phyloP scores from a whole-genome alignment of 2,329 filamentous ascomycete species.

The Aspergillus novoparasiticus region DNA sequence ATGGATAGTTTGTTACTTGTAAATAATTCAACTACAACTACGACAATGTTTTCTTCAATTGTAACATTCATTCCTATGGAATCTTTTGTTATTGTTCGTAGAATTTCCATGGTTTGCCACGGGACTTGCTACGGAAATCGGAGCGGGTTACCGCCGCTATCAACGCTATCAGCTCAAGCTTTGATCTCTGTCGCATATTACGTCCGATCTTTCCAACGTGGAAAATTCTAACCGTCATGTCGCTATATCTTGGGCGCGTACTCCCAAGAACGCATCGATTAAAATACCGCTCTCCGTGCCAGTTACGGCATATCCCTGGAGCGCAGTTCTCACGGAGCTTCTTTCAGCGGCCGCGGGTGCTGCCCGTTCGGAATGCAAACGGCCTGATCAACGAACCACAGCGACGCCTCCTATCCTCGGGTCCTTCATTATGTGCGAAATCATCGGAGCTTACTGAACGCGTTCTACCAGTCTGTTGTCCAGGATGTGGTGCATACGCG shows the following conservation, averaged over 20 bases:
- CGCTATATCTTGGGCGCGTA: constrained; percentile 28
- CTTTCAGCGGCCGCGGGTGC: constrained; percentile 8
- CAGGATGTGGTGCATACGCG: constrained; percentile 64
- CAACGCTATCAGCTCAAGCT: constrained; percentile 15
- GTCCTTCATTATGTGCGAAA: constrained; percentile 10
- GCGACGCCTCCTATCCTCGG: constrained; percentile 25
- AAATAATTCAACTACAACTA: neutral
- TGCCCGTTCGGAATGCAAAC: constrained; percentile 4
- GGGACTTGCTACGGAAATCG: constrained; percentile 20
- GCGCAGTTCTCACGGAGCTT: constrained; percentile 5
- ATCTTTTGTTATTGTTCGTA: neutral
- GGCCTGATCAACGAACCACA: constrained; percentile 8
- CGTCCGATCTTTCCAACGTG: neutral
- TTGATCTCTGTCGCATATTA: constrained; percentile 9
- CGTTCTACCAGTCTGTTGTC: constrained; percentile 56
- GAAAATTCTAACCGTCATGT: constrained; percentile 27
- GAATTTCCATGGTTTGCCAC: constrained; percentile 16
- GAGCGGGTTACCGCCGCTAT: constrained; percentile 25
- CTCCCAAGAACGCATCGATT: constrained; percentile 21
- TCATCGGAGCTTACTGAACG: constrained; percentile 20
- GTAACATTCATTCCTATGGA: neutral
- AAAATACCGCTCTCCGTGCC: constrained; percentile 1
- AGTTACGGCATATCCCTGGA: constrained; percentile 1
- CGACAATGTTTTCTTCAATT: neutral
- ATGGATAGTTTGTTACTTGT: neutral